These are phyloP conservation scores for Teratosphaeria gauchensis DNA, from an alignment of 2,329 filamentous ascomycete species.

Conservation along the genomic window DNA sequence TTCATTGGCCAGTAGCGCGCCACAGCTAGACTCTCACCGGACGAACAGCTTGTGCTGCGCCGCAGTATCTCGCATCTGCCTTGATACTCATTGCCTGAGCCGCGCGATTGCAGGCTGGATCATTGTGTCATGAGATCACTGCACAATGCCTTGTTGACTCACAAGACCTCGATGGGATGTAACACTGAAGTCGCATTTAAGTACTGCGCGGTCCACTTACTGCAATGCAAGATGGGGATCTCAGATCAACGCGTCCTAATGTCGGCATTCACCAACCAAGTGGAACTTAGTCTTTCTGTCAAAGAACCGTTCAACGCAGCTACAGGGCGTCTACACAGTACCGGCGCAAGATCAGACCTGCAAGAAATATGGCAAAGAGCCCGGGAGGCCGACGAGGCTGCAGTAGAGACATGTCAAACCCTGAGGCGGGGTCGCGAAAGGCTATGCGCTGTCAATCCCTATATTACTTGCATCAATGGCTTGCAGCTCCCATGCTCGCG, in stretches of 20 bases:
- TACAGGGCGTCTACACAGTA: not conserved
- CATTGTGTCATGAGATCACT: not conserved
- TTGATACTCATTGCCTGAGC: not conserved
- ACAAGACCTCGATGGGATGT: not conserved
- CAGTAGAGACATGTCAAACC: not conserved
- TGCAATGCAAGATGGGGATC: not conserved
- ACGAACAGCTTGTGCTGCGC: no score
- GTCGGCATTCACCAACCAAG: not conserved
- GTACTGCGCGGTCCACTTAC: not conserved
- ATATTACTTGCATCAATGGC: not conserved
- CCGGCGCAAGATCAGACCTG: not conserved
- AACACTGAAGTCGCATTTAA: not conserved
- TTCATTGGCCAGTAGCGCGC: no score
- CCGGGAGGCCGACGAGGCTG: not conserved
- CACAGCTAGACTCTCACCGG: no score
- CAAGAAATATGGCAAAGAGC: not conserved
- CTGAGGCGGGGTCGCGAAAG: not conserved
- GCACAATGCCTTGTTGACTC: not conserved
- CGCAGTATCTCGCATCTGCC: no score
- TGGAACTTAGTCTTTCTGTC: not conserved
- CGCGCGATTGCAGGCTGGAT: not conserved
- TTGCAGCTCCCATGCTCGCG: not conserved
- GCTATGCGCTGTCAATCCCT: not conserved
- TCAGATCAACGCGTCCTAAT: not conserved
- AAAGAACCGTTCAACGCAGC: not conserved